Conservation (phyloP, 225 moss, liverwort and hornwort genomes). For the Polytrichum formosum region DNA sequence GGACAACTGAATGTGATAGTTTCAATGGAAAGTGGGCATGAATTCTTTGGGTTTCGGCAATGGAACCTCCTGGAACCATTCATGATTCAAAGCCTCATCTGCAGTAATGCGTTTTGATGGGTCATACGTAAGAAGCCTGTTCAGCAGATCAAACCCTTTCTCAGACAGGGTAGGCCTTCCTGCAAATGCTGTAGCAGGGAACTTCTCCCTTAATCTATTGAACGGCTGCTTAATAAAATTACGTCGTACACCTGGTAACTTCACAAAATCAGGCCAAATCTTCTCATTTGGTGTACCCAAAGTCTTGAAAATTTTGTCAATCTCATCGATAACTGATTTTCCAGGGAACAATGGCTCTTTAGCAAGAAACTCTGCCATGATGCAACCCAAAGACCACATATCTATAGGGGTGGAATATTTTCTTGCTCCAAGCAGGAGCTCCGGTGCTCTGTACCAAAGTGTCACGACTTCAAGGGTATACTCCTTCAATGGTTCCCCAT, state of each 20-base stretch:
- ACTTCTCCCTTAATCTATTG: conserved; percentile 58
- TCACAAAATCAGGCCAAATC: conserved; percentile 63
- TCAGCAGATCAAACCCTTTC: conserved; percentile 50
- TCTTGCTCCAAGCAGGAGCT: conserved; percentile 19
- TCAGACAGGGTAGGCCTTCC: conserved; percentile 87
- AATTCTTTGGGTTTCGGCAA: conserved; percentile 54
- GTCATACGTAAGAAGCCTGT: conserved; percentile 53
- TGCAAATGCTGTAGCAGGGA: conserved; percentile 67
- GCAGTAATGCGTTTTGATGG: conserved; percentile 62
- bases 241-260: conserved; percentile 57
- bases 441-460: conserved; percentile 25
- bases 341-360: conserved; percentile 65
- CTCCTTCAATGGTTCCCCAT: conserved; percentile 56
- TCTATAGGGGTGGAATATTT: conserved; percentile 41
- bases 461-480: conserved; percentile 21
- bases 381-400: conserved; percentile 74
- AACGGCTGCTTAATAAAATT: conserved; percentile 67
- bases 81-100: conserved; percentile 56
- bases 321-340: conserved; percentile 51
- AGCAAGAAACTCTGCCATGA: conserved; percentile 67
- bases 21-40: background rate
- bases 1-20: no score
- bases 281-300: conserved; percentile 63
- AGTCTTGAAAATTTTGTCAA: conserved; percentile 58
- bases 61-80: conserved; percentile 63